Percentiles rank a stretch among this genome's conserved stretches.
phyloP scores from a whole-genome alignment of 306 rosid genomes.

The Acacia confusa region DNA sequence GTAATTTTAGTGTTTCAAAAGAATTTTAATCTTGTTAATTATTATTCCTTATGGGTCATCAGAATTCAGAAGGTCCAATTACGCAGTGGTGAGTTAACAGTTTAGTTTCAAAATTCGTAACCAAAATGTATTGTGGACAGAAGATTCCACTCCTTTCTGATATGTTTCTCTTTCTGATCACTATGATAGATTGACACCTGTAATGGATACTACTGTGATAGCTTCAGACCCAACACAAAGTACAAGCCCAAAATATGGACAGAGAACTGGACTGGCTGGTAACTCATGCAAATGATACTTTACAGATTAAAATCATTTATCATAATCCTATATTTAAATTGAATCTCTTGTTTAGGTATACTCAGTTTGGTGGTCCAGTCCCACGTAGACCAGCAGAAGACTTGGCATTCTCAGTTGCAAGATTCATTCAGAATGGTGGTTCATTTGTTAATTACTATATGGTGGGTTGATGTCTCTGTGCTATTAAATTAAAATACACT shows the following conservation, averaged over 20 bases:
- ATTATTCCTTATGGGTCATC: not conserved
- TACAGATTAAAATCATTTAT: not conserved
- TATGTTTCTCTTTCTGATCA: slow-evolving; percentile 14
- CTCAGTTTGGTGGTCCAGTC: slow-evolving; percentile 84
- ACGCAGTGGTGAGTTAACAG: not conserved
- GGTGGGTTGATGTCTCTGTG: slow-evolving; percentile 45
- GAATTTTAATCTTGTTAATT: not conserved
- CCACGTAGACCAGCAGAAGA: slow-evolving; percentile 89
- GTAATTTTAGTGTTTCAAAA: not conserved
- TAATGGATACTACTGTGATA: slow-evolving; percentile 92
- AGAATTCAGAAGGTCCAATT: no score
- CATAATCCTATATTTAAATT: slow-evolving; percentile 1
- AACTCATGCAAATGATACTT: slow-evolving; percentile 27
- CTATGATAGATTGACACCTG: slow-evolving; percentile 77
- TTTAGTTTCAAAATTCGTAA: not conserved
- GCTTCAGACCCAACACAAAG: slow-evolving; percentile 65
- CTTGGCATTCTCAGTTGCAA: slow-evolving; percentile 76
- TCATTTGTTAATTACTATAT: slow-evolving; percentile 86
- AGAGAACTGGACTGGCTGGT: slow-evolving; percentile 97
- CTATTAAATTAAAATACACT: not conserved
- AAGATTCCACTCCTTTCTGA: not conserved
- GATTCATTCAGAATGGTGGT: slow-evolving; percentile 87
- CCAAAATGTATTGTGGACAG: not conserved
- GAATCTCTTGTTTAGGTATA: slow-evolving; percentile 55
- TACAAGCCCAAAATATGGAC: slow-evolving; percentile 96